Percentiles rank a stretch among this genome's conserved stretches.
Conservation (phyloP, 108 stramenopile species). For the Nitzschia sp. region DNA sequence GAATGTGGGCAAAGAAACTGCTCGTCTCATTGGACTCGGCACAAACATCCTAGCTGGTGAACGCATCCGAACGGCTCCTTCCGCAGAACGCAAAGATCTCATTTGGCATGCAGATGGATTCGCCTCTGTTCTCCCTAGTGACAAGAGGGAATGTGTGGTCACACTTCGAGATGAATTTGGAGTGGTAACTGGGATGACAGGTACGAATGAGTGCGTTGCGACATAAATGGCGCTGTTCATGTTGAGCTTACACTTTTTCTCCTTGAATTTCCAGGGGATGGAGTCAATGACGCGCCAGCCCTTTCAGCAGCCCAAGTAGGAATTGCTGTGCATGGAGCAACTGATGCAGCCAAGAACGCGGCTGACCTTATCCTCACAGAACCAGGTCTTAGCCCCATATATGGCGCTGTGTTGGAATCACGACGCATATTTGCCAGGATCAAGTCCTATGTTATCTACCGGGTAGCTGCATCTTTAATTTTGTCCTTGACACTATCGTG, state of each 20-base stretch:
- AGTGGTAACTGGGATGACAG: constrained; percentile 86
- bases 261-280: constrained; percentile 93
- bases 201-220: constrained; percentile 44
- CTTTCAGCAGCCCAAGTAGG: constrained; percentile 79
- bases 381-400: constrained; percentile 76
- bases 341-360: constrained; percentile 89
- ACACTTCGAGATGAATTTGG: constrained; percentile 60
- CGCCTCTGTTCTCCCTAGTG: constrained; percentile 82
- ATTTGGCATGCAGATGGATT: constrained; percentile 61
- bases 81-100: constrained; percentile 41
- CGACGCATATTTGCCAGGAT: constrained; percentile 76
- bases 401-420: constrained; percentile 73
- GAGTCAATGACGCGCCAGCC: constrained; percentile 93
- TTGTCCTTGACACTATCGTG: constrained; percentile 62
- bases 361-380: constrained; percentile 83
- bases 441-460: constrained; percentile 78
- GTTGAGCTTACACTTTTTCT: background rate
- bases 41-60: constrained; percentile 32
- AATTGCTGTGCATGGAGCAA: constrained; percentile 82
- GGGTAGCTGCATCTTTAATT: constrained; percentile 65
- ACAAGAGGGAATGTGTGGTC: constrained; percentile 39
- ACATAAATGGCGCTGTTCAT: background rate
- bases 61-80: constrained; percentile 14
- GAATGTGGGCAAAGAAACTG: constrained; percentile 74
- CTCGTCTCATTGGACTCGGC: constrained; percentile 27